Percentiles rank a stretch among this genome's conserved stretches.
Evolutionary conservation across 768 basidiomycete genomes (phyloP).

Genomic region (Termitomyces sp.): DNA sequence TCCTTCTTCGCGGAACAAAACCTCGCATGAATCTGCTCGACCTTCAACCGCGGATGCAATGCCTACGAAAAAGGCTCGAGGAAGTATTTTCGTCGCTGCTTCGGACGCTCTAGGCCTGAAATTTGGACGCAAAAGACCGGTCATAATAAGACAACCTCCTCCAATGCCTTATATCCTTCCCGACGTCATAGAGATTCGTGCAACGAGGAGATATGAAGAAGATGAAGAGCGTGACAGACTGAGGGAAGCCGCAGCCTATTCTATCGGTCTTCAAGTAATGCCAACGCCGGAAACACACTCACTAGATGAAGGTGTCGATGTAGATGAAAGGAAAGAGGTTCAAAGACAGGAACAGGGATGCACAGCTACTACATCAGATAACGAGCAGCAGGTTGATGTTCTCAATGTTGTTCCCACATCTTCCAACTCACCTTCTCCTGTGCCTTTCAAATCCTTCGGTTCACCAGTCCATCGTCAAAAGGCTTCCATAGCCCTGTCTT

Average conservation of each 20-base stretch:
- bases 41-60: slow-evolving; percentile 19
- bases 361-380: slow-evolving; percentile 1
- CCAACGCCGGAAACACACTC: slow-evolving; percentile 33
- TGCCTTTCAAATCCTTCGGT: slow-evolving; percentile 25
- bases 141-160: slow-evolving; percentile 25
- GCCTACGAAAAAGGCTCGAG: slow-evolving; percentile 28
- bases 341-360: slow-evolving; percentile 12
- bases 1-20: slow-evolving; percentile 19
- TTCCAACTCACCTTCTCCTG: slow-evolving; percentile 20
- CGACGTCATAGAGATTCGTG: slow-evolving; percentile 70
- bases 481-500: slow-evolving; percentile 27
- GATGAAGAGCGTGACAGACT: slow-evolving; percentile 72
- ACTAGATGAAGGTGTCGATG: slow-evolving; percentile 27
- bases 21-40: slow-evolving; percentile 14
- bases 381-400: slow-evolving; percentile 6
- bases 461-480: slow-evolving; percentile 31
- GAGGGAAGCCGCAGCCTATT: slow-evolving; percentile 69
- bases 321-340: slow-evolving; percentile 29
- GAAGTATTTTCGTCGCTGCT: slow-evolving; percentile 46
- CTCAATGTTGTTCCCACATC: slow-evolving; percentile 13
- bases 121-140: slow-evolving; percentile 39
- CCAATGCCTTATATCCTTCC: slow-evolving; percentile 43
- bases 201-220: slow-evolving; percentile 50
- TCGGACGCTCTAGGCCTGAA: slow-evolving; percentile 45
- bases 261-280: slow-evolving; percentile 61